A percentile compares a stretch with the other conserved stretches of the same genome.
Evolutionary conservation across 2,329 filamentous ascomycete species (phyloP).

Genomic region (Metarhizium guizhouense): DNA sequence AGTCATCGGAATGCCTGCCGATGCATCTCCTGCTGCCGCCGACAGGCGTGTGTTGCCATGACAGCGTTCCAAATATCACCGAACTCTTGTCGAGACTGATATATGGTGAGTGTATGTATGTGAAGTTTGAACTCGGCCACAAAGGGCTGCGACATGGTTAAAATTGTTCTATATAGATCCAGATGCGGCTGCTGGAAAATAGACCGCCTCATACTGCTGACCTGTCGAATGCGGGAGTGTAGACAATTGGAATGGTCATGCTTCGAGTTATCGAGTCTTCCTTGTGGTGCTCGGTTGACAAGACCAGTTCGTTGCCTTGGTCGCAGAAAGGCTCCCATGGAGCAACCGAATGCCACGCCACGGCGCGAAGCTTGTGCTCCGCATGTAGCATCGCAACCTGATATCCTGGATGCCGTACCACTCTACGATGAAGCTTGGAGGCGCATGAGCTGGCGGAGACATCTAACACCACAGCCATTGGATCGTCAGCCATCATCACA

Average conservation of each 20-base stretch:
- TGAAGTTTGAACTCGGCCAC: too few relatives aligned
- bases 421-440: background rate
- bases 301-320: background rate
- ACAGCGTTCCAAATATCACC: too few relatives aligned
- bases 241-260: background rate
- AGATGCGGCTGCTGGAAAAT: too few relatives aligned
- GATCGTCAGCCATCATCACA: background rate
- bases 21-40: too few relatives aligned
- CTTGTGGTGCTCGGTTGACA: background rate
- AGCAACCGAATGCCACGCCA: background rate
- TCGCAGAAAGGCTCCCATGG: background rate
- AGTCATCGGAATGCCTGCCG: too few relatives aligned
- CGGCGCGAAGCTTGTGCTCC: background rate
- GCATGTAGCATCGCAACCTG: background rate
- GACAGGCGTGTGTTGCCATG: too few relatives aligned
- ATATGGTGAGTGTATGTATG: too few relatives aligned
- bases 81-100: too few relatives aligned
- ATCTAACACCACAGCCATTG: background rate
- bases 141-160: too few relatives aligned
- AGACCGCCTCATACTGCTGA: too few relatives aligned
- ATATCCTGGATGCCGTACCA: background rate
- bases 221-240: too few relatives aligned
- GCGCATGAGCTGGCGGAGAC: slow-evolving; percentile 1
- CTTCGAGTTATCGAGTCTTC: background rate
- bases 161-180: too few relatives aligned